Evolutionary conservation across 805 yeast species (phyloP), one percentile per base, ranked within the genome.

Genomic region (Debaryomyces tyrocola): DNA sequence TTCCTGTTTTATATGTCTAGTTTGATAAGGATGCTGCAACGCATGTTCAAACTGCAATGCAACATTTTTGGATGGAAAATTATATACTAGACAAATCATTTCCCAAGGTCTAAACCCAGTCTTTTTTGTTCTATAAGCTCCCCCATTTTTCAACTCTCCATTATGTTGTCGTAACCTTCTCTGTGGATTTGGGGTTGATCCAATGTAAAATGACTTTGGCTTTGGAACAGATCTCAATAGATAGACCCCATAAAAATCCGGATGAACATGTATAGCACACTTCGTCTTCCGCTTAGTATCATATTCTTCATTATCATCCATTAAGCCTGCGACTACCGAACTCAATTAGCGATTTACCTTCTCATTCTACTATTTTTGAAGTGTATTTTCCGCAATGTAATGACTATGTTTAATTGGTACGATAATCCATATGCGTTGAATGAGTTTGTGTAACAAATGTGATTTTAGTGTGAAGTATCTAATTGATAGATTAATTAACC

Each of bases 21-120:
- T 84, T 43, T 70, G 73, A 50, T 83, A 73, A 1, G 84, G 70
- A 61, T 87, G 94, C 54, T 88, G 96, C 80, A 87, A 84, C 1
- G 95, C 91, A 63, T 86, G 90, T 57, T 89, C 96, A 63, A 88
- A 88, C 62, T 65, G 91, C 43, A 89, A 64, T 0, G 95, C 95
- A 2, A 84, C 64, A 2, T 83, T 71, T 49, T 79, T 81, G 6
- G 82, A 79, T 0, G 89, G 89, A 58, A 89, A 88, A 2, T 91
- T 90, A 56, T 84, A 71, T 0, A 89, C 85, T 2, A 83, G 55
- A 45, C 79, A 49, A 0, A 75, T 60, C 84, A 85, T 81, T 47
- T 74, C 78, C 96, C 96, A 88, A 0, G 96, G 96, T 44, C 92
- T 63, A 29, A 70, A 73, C 0, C 82, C 83, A 12, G 62, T 60